Evolutionary conservation across 192 early-diverging fungal species (phyloP), one percentile per base, ranked within the genome.

Genomic region (Coemansia sp.): DNA sequence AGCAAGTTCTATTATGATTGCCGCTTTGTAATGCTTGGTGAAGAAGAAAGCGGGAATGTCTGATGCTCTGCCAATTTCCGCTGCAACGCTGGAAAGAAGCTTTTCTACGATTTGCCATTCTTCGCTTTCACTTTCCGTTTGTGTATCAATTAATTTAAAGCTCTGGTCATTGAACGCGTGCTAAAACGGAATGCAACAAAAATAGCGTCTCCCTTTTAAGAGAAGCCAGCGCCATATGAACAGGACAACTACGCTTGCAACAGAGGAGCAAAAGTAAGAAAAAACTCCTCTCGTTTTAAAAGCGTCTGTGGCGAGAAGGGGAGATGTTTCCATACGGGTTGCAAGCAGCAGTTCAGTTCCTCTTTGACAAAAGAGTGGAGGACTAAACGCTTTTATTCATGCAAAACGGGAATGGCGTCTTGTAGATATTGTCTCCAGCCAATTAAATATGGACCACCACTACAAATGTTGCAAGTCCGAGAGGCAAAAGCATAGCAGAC

Each of bases 1-100:
- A 13, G 40, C 40, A 43, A 43, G 40, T 43, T 43, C 18, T 43
- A 43, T 43, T 43, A 43, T 16, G 40, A 43, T 43, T 16, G 40
- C 58, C 58, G 40, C 40, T 35, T 7, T 7, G 34, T 10, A 10
- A 10, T 43, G 40, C 40, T 16, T 1, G 45, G 15, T 20, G 37
- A 29, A 40, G 56, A 66, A 40, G 0, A 45, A 25, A 7, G 55
- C 3, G 64, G 9, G 5, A 66, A 29, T 15, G 45, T 58, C 64
- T 58, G 57, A 7, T 48, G 7, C 29, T 20, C 43, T 21, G 49
- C 3, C 6, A 35, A 25, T 43, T 13, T 43, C 40, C 40, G 40
- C 40, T 43, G 40, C 40, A 43, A 43, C 18, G 40, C 40, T 43
- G 5, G 40, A 43, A 43, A 43, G 40, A 43, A 18, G 40, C 13